A percentile compares a stretch with the other conserved stretches of the same genome.
Conservation (phyloP, 495 filamentous ascomycete genomes). For the Friedmanniomyces simplex region DNA sequence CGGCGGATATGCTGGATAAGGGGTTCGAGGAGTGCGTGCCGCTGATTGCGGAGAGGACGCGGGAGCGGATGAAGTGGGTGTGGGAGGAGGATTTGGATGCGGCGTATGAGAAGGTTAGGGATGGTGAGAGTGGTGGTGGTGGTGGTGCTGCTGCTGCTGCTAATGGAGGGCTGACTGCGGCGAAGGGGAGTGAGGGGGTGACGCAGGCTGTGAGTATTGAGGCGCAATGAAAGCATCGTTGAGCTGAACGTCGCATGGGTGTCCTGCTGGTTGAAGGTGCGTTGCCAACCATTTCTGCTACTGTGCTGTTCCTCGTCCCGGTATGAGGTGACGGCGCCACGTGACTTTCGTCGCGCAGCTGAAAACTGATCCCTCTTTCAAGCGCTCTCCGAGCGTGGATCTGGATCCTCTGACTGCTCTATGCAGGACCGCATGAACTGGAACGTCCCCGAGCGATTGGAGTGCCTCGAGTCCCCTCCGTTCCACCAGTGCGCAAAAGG, state of each 20-base stretch:
- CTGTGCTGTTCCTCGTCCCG: not conserved
- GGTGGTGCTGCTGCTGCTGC: not conserved
- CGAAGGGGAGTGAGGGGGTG: not conserved
- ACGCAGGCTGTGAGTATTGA: not conserved
- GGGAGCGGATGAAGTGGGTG: constrained; percentile 21
- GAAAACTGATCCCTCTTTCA: constrained; percentile 36
- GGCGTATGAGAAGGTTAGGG: constrained; percentile 10
- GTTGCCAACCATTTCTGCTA: not conserved
- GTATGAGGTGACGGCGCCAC: no score
- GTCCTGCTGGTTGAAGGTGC: no score
- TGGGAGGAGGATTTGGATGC: constrained; percentile 21
- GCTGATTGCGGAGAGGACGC: constrained; percentile 17
- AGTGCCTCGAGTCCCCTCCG: constrained; percentile 39
- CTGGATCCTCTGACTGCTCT: not conserved
- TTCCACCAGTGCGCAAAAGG: constrained; percentile 26
- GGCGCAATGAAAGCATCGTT: not conserved
- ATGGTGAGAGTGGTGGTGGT: not conserved
- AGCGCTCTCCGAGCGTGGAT: not conserved
- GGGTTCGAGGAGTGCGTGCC: constrained; percentile 18
- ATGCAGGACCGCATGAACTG: constrained; percentile 35
- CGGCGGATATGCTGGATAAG: constrained; percentile 24
- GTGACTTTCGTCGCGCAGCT: constrained; percentile 42
- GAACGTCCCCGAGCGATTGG: constrained; percentile 47
- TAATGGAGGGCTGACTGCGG: not conserved
- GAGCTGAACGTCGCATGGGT: no score